Evolutionary conservation across 495 filamentous ascomycete species (phyloP).

Genomic region (Oidiodendron maius): DNA sequence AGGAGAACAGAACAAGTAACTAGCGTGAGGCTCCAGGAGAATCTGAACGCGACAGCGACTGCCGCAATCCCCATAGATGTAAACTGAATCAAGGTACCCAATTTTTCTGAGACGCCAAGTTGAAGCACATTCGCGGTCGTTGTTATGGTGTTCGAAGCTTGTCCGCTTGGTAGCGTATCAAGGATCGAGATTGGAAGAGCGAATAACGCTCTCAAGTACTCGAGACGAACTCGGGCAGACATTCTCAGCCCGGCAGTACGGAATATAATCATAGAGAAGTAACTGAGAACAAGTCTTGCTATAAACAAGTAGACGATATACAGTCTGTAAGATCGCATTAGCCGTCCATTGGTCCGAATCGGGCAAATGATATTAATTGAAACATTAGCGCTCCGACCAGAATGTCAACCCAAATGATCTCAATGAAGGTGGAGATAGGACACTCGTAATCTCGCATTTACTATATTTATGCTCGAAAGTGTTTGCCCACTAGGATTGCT

Average conservation of each 20-base stretch:
- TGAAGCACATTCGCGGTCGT: constrained; percentile 59
- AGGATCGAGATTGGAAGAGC: constrained; percentile 45
- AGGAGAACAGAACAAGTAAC: constrained; percentile 50
- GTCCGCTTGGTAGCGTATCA: constrained; percentile 46
- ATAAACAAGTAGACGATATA: constrained; percentile 60
- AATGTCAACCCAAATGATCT: background rate
- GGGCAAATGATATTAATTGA: constrained; percentile 12
- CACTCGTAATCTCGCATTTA: too few species aligned
- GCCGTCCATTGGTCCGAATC: too few species aligned
- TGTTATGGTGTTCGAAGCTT: constrained; percentile 56
- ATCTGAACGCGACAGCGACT: constrained; percentile 47
- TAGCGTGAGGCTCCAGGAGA: constrained; percentile 46
- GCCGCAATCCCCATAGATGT: constrained; percentile 43
- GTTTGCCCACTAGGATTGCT: too few species aligned
- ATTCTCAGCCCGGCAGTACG: constrained; percentile 48
- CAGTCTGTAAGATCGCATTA: too few species aligned
- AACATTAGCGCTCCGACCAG: background rate
- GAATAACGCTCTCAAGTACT: constrained; percentile 36
- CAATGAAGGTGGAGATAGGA: background rate
- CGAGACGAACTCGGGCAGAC: constrained; percentile 46
- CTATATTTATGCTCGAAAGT: too few species aligned
- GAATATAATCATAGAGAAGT: constrained; percentile 49
- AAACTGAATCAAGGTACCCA: constrained; percentile 47
- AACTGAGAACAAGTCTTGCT: constrained; percentile 50
- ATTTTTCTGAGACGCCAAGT: constrained; percentile 59